Conservation (phyloP, 768 basidiomycete genomes). For the Russula earlei region DNA sequence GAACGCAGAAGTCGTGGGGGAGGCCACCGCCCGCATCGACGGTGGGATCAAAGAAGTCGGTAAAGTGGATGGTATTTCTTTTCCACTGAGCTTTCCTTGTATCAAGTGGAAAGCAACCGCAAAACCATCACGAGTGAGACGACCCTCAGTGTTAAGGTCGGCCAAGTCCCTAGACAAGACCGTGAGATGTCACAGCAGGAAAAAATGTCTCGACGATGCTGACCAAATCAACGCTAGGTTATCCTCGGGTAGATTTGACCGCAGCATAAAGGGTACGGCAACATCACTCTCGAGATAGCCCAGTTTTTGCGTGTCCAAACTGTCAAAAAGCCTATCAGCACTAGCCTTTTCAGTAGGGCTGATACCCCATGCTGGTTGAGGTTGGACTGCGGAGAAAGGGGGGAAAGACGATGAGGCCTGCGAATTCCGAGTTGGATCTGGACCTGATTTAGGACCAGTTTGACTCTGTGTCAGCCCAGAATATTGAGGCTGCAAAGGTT, state of each 20-base stretch:
- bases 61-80: slow-evolving; percentile 61
- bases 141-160: slow-evolving; percentile 82
- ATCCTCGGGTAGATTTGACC: slow-evolving; percentile 75
- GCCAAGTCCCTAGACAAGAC: slow-evolving; percentile 69
- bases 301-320: slow-evolving; percentile 61
- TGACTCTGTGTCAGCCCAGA: neutral
- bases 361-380: slow-evolving; percentile 65
- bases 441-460: slow-evolving; percentile 19
- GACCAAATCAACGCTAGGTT: slow-evolving; percentile 89
- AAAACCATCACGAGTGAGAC: slow-evolving; percentile 83
- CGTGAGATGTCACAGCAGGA: neutral
- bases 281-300: slow-evolving; percentile 89
- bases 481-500: neutral
- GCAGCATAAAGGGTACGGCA: slow-evolving; percentile 92
- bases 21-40: slow-evolving; percentile 47
- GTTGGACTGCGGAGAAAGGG: slow-evolving; percentile 17
- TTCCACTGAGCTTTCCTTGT: slow-evolving; percentile 72
- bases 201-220: slow-evolving; percentile 24
- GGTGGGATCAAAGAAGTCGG: slow-evolving; percentile 77
- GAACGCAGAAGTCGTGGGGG: slow-evolving; percentile 30
- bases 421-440: slow-evolving; percentile 24
- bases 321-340: slow-evolving; percentile 71
- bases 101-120: slow-evolving; percentile 95
- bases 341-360: slow-evolving; percentile 67
- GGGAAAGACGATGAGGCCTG: slow-evolving; percentile 21